A percentile compares a stretch with the other conserved stretches of the same genome.
Conservation (phyloP, 345 rosid genomes). For the Carallia brachiata region DNA sequence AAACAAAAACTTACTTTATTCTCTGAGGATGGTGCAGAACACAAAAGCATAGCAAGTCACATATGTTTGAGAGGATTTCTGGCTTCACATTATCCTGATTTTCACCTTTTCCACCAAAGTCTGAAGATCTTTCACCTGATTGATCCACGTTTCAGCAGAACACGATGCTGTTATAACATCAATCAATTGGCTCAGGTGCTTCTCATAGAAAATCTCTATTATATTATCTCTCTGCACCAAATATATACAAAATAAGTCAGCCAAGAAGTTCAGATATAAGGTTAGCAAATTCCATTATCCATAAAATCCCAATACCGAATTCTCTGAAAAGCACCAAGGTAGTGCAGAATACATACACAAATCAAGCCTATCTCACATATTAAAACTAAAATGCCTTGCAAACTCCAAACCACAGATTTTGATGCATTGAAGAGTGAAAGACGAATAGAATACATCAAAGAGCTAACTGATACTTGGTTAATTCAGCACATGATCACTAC, state of each 20-base stretch:
- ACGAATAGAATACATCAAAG: too few relatives aligned
- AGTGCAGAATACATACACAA: too few relatives aligned
- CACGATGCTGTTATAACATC: conserved; percentile 85
- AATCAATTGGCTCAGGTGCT: conserved; percentile 79
- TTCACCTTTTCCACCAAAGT: conserved; percentile 40
- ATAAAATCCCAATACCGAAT: background rate
- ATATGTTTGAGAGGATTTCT: conserved; percentile 81
- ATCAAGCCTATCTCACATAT: too few relatives aligned
- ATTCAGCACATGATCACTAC: too few relatives aligned
- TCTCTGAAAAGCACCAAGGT: too few relatives aligned
- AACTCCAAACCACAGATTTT: too few relatives aligned
- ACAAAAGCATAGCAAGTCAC: conserved; percentile 95
- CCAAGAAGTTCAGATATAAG: background rate
- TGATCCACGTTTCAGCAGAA: conserved; percentile 36
- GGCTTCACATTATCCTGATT: conserved; percentile 57
- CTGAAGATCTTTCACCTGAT: conserved; percentile 45
- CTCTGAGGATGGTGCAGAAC: conserved; percentile 89
- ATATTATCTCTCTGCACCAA: conserved; percentile 76
- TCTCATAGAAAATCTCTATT: conserved; percentile 91
- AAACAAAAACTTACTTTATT: conserved; percentile 63
- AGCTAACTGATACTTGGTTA: too few relatives aligned
- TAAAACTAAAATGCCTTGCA: too few relatives aligned
- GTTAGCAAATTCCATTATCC: background rate
- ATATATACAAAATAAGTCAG: background rate
- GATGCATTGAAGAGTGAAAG: too few relatives aligned